Evolutionary conservation across 2,329 filamentous ascomycete species (phyloP).

Genomic region (Sodiomyces alkalinus): DNA sequence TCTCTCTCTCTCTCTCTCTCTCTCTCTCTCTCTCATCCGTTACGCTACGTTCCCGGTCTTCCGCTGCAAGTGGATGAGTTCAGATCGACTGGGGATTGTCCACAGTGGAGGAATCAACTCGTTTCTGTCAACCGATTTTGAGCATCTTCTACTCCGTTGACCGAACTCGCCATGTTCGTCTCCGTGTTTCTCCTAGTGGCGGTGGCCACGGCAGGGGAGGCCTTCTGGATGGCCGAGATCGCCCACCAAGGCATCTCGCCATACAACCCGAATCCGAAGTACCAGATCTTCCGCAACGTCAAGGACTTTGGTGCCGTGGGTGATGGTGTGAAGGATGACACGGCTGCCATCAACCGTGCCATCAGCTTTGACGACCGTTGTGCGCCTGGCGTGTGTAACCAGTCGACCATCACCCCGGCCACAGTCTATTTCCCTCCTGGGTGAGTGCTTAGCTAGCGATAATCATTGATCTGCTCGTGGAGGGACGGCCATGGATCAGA

Average conservation of each 20-base stretch:
- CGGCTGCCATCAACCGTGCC: conserved; percentile 19
- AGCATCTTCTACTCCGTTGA: too few species aligned
- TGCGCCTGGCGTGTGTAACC: conserved; percentile 14
- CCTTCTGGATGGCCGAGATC: conserved; percentile 28
- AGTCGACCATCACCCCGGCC: conserved; percentile 24
- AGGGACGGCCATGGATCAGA: too few species aligned
- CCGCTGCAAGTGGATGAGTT: too few species aligned
- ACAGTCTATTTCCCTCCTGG: conserved; percentile 22
- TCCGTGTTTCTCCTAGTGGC: conserved; percentile 5
- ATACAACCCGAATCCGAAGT: conserved; percentile 25
- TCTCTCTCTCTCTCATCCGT: too few species aligned
- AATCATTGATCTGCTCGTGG: not conserved
- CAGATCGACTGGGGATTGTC: too few species aligned
- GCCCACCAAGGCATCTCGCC: conserved; percentile 29
- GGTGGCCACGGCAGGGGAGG: conserved; percentile 8
- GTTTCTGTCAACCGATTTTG: too few species aligned
- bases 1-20: too few species aligned
- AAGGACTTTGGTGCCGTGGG: conserved; percentile 26
- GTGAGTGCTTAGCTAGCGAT: too few species aligned
- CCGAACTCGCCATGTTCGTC: conserved; percentile 6
- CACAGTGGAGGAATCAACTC: too few species aligned
- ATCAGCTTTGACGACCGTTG: conserved; percentile 25
- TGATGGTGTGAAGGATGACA: conserved; percentile 21
- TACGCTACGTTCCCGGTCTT: too few species aligned
- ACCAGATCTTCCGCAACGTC: conserved; percentile 32